phyloP scores from a whole-genome alignment of 148 eudicot genomes.

The Diospyros lotus region DNA sequence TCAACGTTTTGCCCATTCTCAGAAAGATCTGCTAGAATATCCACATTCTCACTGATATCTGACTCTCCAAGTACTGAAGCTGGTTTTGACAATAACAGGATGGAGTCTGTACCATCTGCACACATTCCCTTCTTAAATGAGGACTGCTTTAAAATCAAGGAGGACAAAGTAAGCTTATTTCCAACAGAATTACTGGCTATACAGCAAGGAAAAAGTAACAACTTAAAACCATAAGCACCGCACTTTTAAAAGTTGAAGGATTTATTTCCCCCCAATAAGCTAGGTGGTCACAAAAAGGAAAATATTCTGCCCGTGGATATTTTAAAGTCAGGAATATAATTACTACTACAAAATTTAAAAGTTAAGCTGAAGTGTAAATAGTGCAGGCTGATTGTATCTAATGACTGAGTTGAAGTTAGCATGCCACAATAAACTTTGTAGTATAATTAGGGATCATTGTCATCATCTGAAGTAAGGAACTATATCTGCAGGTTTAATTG shows the following conservation, averaged over 20 bases:
- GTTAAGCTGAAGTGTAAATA: background rate
- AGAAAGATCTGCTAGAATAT: constrained; percentile 2
- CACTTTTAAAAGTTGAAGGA: no score
- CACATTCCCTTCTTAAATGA: background rate
- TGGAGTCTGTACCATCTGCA: constrained; percentile 16
- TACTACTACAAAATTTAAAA: background rate
- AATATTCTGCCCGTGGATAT: background rate
- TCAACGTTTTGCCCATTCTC: constrained; percentile 10
- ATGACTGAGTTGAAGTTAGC: background rate
- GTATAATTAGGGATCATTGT: background rate
- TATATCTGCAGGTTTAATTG: constrained; percentile 16
- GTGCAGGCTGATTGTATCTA: background rate
- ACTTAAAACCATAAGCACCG: no score
- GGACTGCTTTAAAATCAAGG: no score
- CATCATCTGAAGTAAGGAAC: background rate
- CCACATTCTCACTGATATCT: constrained; percentile 11
- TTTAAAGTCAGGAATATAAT: background rate
- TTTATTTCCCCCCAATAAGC: no score
- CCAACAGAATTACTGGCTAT: no score
- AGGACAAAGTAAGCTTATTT: background rate
- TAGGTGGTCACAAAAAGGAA: background rate
- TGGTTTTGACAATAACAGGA: background rate
- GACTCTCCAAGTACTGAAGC: constrained; percentile 13
- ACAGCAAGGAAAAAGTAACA: no score
- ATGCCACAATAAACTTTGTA: background rate